phyloP scores from a whole-genome alignment of 2,329 filamentous ascomycete species.

The Fusarium pseudocircinatum region DNA sequence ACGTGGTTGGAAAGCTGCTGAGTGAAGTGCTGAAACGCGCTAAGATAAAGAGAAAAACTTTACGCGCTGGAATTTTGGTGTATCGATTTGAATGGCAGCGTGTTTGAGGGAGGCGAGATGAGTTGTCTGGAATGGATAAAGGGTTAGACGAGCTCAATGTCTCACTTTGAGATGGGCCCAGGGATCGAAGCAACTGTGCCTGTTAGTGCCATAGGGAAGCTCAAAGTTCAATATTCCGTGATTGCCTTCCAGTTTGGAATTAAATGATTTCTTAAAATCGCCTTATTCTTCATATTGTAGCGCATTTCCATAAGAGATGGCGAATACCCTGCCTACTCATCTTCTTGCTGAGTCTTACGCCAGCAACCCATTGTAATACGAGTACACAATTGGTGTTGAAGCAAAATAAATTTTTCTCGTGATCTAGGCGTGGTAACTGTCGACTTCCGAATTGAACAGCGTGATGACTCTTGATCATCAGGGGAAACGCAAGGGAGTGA shows the following conservation, averaged over 20 bases:
- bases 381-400: too few species aligned
- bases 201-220: rapidly evolving
- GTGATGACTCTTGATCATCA: neutral
- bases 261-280: neutral
- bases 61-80: neutral
- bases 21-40: neutral
- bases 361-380: too few species aligned
- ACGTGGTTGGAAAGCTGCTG: neutral
- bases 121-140: constrained; percentile 29
- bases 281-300: too few species aligned
- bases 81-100: neutral
- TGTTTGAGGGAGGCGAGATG: constrained; percentile 20
- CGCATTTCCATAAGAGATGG: neutral
- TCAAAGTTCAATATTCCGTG: neutral
- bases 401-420: neutral
- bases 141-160: constrained; percentile 25
- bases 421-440: rapidly evolving
- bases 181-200: neutral
- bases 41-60: neutral
- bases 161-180: constrained; percentile 6
- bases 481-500: constrained; percentile 29
- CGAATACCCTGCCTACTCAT: neutral
- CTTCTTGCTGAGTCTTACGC: too few species aligned
- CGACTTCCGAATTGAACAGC: neutral
- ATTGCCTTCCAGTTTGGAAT: too few species aligned